Percentiles rank a stretch among this genome's conserved stretches.
These are phyloP conservation scores for Aschersonia sp. DNA, from an alignment of 2,329 filamentous ascomycete species.

Conservation along the genomic window DNA sequence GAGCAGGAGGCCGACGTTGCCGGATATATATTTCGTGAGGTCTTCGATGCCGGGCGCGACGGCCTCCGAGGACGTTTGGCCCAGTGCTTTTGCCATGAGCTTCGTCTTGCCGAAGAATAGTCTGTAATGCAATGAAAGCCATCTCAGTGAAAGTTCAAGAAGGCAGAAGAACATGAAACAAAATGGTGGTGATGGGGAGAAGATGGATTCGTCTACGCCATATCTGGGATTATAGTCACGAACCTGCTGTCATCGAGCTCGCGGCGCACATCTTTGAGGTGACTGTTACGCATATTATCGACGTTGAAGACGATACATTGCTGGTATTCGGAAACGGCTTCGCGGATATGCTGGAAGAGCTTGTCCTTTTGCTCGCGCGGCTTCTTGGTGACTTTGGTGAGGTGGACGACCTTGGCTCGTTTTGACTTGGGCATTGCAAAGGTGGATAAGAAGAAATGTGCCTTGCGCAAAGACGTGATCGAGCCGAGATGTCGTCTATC, in stretches of 20 bases:
- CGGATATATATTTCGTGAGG: slow-evolving; percentile 56
- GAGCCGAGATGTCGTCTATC: too few relatives aligned
- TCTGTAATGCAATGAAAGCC: slow-evolving; percentile 26
- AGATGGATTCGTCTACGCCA: too few relatives aligned
- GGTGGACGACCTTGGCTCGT: slow-evolving; percentile 75
- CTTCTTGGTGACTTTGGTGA: slow-evolving; percentile 88
- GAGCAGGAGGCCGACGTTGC: slow-evolving; percentile 82
- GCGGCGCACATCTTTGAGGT: slow-evolving; percentile 78
- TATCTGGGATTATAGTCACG: slow-evolving; percentile 24
- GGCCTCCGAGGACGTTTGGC: slow-evolving; percentile 62
- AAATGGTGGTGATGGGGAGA: too few relatives aligned
- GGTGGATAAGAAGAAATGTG: not conserved
- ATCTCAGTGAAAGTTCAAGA: too few relatives aligned
- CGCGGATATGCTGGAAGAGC: slow-evolving; percentile 79
- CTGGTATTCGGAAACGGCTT: slow-evolving; percentile 71
- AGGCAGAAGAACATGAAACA: too few relatives aligned
- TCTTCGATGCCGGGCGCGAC: slow-evolving; percentile 63
- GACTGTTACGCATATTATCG: slow-evolving; percentile 96
- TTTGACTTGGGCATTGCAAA: slow-evolving; percentile 86
- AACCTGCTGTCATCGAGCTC: slow-evolving; percentile 53
- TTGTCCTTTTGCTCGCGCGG: slow-evolving; percentile 80
- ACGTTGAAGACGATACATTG: slow-evolving; percentile 89
- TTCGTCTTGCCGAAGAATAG: slow-evolving; percentile 99
- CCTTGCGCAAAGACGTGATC: not conserved
- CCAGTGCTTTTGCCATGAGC: slow-evolving; percentile 93